Evolutionary conservation across 441 rosid species (phyloP), one percentile per base, ranked within the genome.

Genomic region (Breynia disticha): DNA sequence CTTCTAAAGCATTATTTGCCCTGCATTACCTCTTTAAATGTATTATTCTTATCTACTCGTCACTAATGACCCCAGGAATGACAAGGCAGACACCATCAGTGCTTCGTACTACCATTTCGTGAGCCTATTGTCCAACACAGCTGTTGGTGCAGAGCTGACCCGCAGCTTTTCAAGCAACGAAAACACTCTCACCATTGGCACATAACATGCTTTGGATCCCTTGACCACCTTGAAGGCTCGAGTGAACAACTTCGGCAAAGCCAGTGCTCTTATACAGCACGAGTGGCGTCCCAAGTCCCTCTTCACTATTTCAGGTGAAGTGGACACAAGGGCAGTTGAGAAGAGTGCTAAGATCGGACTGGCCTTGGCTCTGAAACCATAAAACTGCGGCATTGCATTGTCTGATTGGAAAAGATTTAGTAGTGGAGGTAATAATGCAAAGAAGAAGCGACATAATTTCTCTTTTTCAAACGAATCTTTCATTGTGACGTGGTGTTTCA

Each of bases 141-240:
- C 90, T 22, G 97, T 93, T 39, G 99, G 99, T 16, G 99, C 95
- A 0, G 99, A 93, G 85, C 79, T 93, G 53, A 77, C 62, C 63
- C 99, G 79, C 55, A 77, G 80, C 77, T 83, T 89, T 51, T 66
- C 96, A n/a, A 84, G 64, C 76, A 81, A 86, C 2, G 93, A 86
- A 60, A 93, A 86, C 72, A 67, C 85, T 2, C 70, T 93, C 49
- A 84, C 89, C 7, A 65, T 93, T 0, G 99, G 97, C 14, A 78
- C 96, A 15, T 96, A 93, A 66, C 86, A 89, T 47, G 76, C 91
- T 0, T 76, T 88, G 24, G 97, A 93, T 72, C 96, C 96, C 11
- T 68, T 86, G 79, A 86, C 99, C 52, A 48, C 71, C 0, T 80
- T 93, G 76, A 93, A 93, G 90, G 87, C 88, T 48, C 83, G 97